Evolutionary conservation across 805 yeast species (phyloP).

Genomic region (Metschnikowia gruessii): DNA sequence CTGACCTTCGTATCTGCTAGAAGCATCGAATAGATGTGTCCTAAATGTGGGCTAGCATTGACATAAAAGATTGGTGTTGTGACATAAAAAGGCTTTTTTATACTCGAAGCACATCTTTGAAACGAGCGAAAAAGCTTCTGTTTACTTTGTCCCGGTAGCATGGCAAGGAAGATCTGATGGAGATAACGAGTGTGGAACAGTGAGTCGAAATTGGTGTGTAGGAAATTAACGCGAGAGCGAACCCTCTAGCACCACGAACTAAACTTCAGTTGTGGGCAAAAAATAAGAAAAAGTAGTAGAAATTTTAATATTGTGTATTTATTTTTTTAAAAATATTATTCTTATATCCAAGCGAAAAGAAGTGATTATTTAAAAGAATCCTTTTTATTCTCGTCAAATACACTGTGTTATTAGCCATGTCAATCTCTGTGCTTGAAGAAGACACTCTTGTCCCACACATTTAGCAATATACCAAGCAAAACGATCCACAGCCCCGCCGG

Average conservation of each 20-base stretch:
- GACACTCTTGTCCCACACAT: too few relatives aligned
- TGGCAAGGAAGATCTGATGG: background rate
- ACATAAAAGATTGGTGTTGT: slow-evolving; percentile 97
- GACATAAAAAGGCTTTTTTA: slow-evolving; percentile 41
- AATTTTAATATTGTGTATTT: background rate
- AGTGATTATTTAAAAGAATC: too few relatives aligned
- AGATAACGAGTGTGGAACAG: background rate
- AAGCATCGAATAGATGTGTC: slow-evolving; percentile 87
- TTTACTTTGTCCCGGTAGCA: slow-evolving; percentile 2
- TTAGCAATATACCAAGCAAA: too few relatives aligned
- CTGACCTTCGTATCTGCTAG: slow-evolving; percentile 75
- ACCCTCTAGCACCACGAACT: background rate
- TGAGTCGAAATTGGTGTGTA: background rate
- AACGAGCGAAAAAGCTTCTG: background rate
- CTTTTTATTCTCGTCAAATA: too few relatives aligned
- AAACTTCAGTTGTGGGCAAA: too few relatives aligned
- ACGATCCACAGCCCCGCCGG: too few relatives aligned
- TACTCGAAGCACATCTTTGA: background rate
- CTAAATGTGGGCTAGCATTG: slow-evolving; percentile 91
- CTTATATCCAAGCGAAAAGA: too few relatives aligned
- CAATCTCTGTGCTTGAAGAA: too few relatives aligned
- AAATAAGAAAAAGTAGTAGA: too few relatives aligned
- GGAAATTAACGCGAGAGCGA: background rate
- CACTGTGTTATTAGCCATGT: too few relatives aligned
- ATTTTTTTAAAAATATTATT: too few relatives aligned